Base-by-base conservation (phyloP, 2,329 filamentous ascomycete species). In the Colletotrichum melonis region DNA sequence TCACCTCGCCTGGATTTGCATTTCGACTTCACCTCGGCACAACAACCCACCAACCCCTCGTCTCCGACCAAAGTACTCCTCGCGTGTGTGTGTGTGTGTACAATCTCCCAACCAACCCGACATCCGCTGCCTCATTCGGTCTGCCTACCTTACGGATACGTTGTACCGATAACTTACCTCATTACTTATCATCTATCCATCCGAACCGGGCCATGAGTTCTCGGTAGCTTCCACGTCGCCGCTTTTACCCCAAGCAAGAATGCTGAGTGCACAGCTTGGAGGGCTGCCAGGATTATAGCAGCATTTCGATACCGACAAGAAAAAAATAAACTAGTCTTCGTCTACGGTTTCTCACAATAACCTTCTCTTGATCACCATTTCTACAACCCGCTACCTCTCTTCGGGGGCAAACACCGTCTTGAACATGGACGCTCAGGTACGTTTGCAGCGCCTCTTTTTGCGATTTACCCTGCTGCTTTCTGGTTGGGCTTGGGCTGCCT, bases 341-440 rank as follows among this genome's bases (percentile, higher is more conserved):
- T 57, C 59, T 64, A 67, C 52, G 73, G 69, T 65, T 71, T 58
- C 74, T 66, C 71, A 55, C 52, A 46, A 59, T 60, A 30, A 49
- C 38, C 38, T 59, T 57, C 32, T 24, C 32, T 22, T 68, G 28
- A 57, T 63, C 32, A 52, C 62, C 56, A 35, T 26, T 38, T n/a
- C 55, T 56, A 57, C 42, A 16, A 26, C 52, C 24, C 11, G 52
- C 52, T 67, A 28, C 30, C 46, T 64, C 62, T 19, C 30, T 30
- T 64, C 62, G 64, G 56, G 56, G 60, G 57, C 74, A 55, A 64
- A 66, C 24, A 67, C 49, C 42, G 75, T 71, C 75, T 76, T 76
- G 76, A 85, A 79, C 75, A 86, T 87, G 85, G 85, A 87, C 80
- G 84, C 83, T 81, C 85, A 87, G 84, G 85, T 86, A 81, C 75